Evolutionary conservation across 495 filamentous ascomycete species (phyloP), one percentile per base, ranked within the genome.

Genomic region (Cenococcum geophilum): DNA sequence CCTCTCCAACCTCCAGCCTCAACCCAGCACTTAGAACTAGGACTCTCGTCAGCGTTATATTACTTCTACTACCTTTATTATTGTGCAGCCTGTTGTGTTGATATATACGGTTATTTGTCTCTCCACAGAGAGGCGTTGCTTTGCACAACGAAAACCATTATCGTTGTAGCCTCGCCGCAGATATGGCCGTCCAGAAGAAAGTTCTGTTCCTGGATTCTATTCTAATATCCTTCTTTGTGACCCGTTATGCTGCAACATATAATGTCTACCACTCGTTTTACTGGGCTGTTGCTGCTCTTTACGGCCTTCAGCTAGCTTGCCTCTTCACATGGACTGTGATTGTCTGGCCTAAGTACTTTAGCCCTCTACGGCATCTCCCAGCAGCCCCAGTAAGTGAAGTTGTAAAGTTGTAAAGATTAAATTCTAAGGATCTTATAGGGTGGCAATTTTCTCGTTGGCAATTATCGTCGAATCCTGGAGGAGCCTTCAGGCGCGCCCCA

Each of bases 261-360:
- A 8, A 60, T 14, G 47, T 54, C 10, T 21, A 5, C 6, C 16
- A 36, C n/a, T 58, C 53, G 8, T 42, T 65, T 18, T 55, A 61
- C 55, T 68, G 58, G 62, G 62, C 61, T 49, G 42, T 43, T 0
- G 42, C 52, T 4, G 59, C 42, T 36, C n/a, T 65, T 22, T 65
- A 45, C 22, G 21, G 56, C 16, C 5, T 57, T 2, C 55, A 56
- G 35, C 8, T 61, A 6, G 42, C 45, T 9, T 47, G 32, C n/a
- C 37, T 50, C 35, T 27, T 58, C 45, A 25, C 36, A 36, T 76
- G 68, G 65, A 63, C 4, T 6, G 40, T 70, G n/a, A 23, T 74
- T 16, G 27, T 76, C 42, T 95, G 86, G 68, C 91, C 90, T 3
- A 77, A 81, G 47, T 77, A 85, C 66, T 76, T 95, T 60, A 89